These are phyloP conservation scores for Senna siamea DNA, from an alignment of 306 rosid species.

Conservation along the genomic window DNA sequence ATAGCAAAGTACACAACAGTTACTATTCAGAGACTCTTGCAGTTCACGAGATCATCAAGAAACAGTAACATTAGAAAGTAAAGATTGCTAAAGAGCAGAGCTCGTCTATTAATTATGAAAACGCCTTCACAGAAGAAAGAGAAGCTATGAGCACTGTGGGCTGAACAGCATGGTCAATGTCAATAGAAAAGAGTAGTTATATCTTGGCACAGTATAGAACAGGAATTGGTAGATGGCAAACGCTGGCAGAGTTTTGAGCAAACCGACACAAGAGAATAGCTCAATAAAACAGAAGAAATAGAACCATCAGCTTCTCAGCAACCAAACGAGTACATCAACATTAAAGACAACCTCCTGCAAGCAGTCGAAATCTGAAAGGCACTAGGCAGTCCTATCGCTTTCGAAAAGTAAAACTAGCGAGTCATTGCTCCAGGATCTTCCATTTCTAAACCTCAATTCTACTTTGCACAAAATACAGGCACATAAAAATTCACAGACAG, in stretches of 20 bases:
- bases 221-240: neutral
- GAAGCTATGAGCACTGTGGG: neutral
- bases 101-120: slow-evolving; percentile 20
- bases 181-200: neutral
- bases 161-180: slow-evolving; percentile 12
- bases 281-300: neutral
- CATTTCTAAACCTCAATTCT: neutral
- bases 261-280: slow-evolving; percentile 49
- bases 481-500: neutral
- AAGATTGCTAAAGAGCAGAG: neutral
- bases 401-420: neutral
- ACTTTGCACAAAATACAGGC: neutral
- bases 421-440: neutral
- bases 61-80: neutral
- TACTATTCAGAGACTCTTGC: too few species aligned
- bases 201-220: neutral
- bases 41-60: neutral
- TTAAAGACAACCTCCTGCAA: neutral
- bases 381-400: neutral
- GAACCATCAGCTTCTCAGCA: neutral
- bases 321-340: neutral
- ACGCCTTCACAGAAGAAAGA: slow-evolving; percentile 3
- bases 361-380: slow-evolving; percentile 13
- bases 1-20: neutral
- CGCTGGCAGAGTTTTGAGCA: slow-evolving; percentile 22